phyloP scores from a whole-genome alignment of 2,329 filamentous ascomycete genomes.

The Teratosphaeria pseudoeucalypti region DNA sequence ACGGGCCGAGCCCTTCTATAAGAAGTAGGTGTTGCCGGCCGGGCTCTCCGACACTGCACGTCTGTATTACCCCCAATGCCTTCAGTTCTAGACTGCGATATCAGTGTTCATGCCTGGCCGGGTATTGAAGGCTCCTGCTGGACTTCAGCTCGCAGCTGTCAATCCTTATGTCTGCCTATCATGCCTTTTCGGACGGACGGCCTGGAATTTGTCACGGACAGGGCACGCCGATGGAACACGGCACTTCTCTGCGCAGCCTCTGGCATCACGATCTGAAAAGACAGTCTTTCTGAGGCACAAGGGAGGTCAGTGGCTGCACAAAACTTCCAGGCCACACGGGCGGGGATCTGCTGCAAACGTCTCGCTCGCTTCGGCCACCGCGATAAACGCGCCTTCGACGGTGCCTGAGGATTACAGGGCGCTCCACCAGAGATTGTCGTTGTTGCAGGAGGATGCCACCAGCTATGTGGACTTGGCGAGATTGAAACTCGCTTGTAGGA shows the following conservation, averaged over 20 bases:
- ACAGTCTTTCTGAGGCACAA: background rate
- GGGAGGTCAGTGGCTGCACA: background rate
- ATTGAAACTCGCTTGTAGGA: conserved; percentile 59
- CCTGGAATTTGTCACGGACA: background rate
- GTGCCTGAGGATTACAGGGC: conserved; percentile 45
- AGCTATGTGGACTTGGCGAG: conserved; percentile 58
- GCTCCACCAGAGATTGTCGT: conserved; percentile 48
- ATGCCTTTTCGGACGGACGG: background rate
- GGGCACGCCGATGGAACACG: background rate
- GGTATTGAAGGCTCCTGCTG: background rate
- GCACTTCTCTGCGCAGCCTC: background rate
- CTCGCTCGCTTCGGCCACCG: conserved; percentile 40
- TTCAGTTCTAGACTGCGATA: background rate
- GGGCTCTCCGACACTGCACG: background rate
- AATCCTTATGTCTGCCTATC: background rate
- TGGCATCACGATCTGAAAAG: background rate
- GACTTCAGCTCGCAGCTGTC: background rate
- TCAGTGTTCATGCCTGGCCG: background rate
- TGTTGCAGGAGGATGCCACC: conserved; percentile 51
- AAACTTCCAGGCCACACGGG: background rate
- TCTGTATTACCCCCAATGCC: background rate
- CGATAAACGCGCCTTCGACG: conserved; percentile 43
- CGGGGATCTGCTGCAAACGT: conserved; percentile 17
- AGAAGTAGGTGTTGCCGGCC: background rate
- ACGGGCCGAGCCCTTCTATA: background rate